Evolutionary conservation across 176 grass and related monocot genomes (phyloP), one percentile per base, ranked within the genome.

Genomic region (Oryza brachyantha): DNA sequence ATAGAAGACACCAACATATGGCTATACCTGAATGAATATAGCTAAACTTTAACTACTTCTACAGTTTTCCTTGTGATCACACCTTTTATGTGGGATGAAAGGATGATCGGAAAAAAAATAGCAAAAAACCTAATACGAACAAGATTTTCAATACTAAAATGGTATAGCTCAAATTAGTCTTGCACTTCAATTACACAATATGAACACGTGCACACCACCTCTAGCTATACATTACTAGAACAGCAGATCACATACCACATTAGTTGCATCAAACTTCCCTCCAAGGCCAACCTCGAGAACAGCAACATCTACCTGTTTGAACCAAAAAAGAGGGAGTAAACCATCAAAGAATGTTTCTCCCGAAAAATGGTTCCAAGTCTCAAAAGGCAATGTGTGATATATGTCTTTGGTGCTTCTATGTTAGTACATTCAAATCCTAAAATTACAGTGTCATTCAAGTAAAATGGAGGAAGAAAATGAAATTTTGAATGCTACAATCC

Each of bases 271-370:
- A 79, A 94, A 98, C 72, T 87, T 98, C 50, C 95, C 95, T 77
- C 95, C 95, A 45, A 98, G 80, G 55, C 95, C 95, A 98, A 98
- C 95, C 77, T 98, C 95, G 0, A 98, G 88, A 94, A 98, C 86
- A 84, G 90, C 95, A 80, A 90, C 92, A 77, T 98, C 95, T 29
- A 98, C 92, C 95, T 98, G 83, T 68, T 86, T 72, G 10, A 73
- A 61, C 13, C 46, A 43, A 66, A 85, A 77, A 75, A 13, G 27
- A 37, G 66, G 74, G 6, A 26, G 13, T 32, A 65, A 77, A 71
- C 61, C 25, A 77, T 24, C 14, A 40, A 63, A 42, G 7, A 78
- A 34, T 58, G 13, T 79, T 79, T 40, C 61, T 28, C 50, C 50
- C 3, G 29, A 76, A 70, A 84, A 36, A 48, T 3, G 1, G 10